A percentile compares a stretch with the other conserved stretches of the same genome.
phyloP scores from a whole-genome alignment of 345 rosid genomes.

The Aurinia saxatilis region DNA sequence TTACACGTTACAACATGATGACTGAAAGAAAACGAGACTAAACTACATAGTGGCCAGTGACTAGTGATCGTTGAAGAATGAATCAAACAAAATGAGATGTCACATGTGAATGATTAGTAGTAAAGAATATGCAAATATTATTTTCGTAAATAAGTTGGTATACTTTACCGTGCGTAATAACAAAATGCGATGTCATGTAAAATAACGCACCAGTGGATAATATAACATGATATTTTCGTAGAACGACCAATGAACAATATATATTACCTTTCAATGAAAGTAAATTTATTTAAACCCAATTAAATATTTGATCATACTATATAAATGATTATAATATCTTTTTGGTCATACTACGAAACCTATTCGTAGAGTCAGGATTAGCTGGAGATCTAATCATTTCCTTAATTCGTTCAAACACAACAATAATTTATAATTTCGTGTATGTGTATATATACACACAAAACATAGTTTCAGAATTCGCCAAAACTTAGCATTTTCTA shows the following conservation, averaged over 20 bases:
- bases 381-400: not conserved
- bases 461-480: constrained; percentile 2
- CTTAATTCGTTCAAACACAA: not conserved
- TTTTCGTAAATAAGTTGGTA: too few relatives aligned
- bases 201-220: too few relatives aligned
- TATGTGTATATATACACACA: not conserved
- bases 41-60: not conserved
- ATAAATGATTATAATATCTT: too few relatives aligned
- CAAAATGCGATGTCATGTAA: too few relatives aligned
- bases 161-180: too few relatives aligned
- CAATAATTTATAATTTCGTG: not conserved
- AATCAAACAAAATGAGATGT: not conserved
- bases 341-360: not conserved
- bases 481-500: not conserved
- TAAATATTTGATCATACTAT: too few relatives aligned
- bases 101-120: too few relatives aligned
- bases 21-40: not conserved
- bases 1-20: not conserved
- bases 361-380: not conserved
- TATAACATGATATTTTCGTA: too few relatives aligned
- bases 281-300: too few relatives aligned
- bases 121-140: too few relatives aligned
- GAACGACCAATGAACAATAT: too few relatives aligned
- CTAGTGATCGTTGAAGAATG: not conserved
- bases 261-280: too few relatives aligned